phyloP scores from a whole-genome alignment of 2,329 filamentous ascomycete species.

The Nannizzia gypsea region DNA sequence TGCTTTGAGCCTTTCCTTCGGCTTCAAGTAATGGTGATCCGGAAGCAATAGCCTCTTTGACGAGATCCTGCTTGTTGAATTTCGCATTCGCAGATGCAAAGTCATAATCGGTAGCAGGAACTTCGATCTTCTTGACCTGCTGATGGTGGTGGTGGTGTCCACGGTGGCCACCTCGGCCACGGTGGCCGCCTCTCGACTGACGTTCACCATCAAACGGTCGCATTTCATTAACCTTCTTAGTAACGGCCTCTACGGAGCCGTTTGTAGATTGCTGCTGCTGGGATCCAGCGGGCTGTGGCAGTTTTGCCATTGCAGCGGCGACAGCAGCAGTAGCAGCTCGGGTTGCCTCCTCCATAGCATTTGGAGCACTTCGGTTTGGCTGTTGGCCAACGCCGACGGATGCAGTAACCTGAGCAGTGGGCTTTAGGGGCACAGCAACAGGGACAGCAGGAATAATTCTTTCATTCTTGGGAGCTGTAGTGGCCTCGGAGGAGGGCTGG shows the following conservation, averaged over 20 bases:
- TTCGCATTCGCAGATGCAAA: conserved; percentile 78
- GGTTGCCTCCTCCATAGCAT: conserved; percentile 35
- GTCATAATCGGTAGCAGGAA: conserved; percentile 84
- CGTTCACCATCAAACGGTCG: conserved; percentile 31
- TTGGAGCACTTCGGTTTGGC: conserved; percentile 16
- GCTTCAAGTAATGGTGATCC: conserved; percentile 53
- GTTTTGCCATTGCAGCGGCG: conserved; percentile 41
- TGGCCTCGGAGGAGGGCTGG: conserved; percentile 14
- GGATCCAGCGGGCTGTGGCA: conserved; percentile 30
- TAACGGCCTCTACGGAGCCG: conserved; percentile 30
- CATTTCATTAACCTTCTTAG: conserved; percentile 37
- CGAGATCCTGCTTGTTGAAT: conserved; percentile 76
- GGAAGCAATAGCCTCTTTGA: conserved; percentile 74
- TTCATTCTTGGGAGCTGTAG: conserved; percentile 28
- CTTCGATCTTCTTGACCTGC: conserved; percentile 60
- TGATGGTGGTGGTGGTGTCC: conserved; percentile 32
- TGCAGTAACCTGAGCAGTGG: conserved; percentile 20
- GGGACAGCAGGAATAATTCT: conserved; percentile 38
- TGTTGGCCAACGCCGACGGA: conserved; percentile 21
- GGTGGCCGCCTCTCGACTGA: conserved; percentile 28
- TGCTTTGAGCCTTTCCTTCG: conserved; percentile 39
- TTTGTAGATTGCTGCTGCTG: conserved; percentile 24
- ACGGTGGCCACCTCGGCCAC: conserved; percentile 38
- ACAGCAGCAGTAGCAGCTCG: conserved; percentile 40
- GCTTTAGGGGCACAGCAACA: conserved; percentile 28